These are phyloP conservation scores for Microdochium bolleyi DNA, from an alignment of 2,329 filamentous ascomycete genomes.

Conservation along the genomic window DNA sequence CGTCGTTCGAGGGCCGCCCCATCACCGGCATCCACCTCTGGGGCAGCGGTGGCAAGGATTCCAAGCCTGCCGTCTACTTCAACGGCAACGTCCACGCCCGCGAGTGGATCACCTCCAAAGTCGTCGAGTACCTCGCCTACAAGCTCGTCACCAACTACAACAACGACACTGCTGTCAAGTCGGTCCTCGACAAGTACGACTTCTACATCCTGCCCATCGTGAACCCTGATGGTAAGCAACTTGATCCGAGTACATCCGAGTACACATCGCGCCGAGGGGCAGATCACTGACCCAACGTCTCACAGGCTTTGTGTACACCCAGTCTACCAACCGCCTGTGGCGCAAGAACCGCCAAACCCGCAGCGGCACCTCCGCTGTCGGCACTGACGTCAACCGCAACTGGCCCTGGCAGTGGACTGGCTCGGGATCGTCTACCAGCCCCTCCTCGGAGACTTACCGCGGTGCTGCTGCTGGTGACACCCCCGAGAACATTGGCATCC, in stretches of 20 bases:
- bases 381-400: constrained; percentile 45
- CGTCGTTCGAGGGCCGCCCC: constrained; percentile 32
- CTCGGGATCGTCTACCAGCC: constrained; percentile 33
- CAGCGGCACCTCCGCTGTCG: constrained; percentile 30
- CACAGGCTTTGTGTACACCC: constrained; percentile 41
- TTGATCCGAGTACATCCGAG: no score
- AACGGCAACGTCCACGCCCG: constrained; percentile 46
- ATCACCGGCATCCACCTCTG: constrained; percentile 55
- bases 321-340: constrained; percentile 41
- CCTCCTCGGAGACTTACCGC: constrained; percentile 35
- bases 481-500: constrained; percentile 38
- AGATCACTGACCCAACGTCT: neutral
- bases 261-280: neutral
- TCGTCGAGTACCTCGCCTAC: constrained; percentile 39
- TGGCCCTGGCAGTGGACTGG: constrained; percentile 39
- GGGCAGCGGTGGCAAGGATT: constrained; percentile 33
- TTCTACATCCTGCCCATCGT: constrained; percentile 49
- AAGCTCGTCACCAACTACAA: constrained; percentile 35
- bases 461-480: constrained; percentile 31
- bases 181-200: constrained; percentile 47
- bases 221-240: constrained; percentile 43
- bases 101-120: constrained; percentile 44
- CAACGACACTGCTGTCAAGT: constrained; percentile 25
- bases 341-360: constrained; percentile 41
- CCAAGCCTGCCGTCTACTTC: constrained; percentile 40